Evolutionary conservation across 768 basidiomycete species (phyloP), one percentile per base, ranked within the genome.

Genomic region (Leccinum fibrillosum): DNA sequence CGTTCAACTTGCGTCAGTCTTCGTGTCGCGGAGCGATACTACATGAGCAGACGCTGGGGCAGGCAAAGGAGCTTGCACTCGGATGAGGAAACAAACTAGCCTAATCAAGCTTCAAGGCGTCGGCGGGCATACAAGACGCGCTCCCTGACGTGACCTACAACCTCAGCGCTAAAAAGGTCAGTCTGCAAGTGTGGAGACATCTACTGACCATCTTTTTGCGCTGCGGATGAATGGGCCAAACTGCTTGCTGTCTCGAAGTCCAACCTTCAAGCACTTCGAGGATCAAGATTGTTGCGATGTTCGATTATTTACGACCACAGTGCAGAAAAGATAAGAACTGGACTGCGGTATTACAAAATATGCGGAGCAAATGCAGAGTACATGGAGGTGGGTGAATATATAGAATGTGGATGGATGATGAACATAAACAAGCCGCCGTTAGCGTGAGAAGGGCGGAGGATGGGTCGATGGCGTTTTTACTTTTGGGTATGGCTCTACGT

Each of bases 401-500:
- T 67, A 59, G 11, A 32, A 45, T 32, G 11, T 34, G 57, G 37
- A 49, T n/a, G 39, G 9, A 42, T 10, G 34, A 37, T 28, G 49
- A 37, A 56, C 50, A 59, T 53, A 49, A 48, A 25, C 37, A 42
- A 42, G 39, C 50, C 3, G 8, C 37, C 49, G 12, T 28, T n/a
- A 30, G 19, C 54, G 37, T 63, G 64, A 39, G 57, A 63, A 42
- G 19, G 13, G 25, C 42, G 47, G 47, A n/a, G 47, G 15, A 47
- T 0, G 35, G 26, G 44, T 42, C 19, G 52, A 44, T 37, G 55
- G 42, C 47, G 52, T 30, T 53, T 42, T 26, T 65, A 55, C 21
- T 52, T 52, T 56, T 45, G 51, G 56, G 56, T 55, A 59, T 30
- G 55, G 57, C 60, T 67, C 48, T 69, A 55, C 52, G 55, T 65